Percentiles rank a stretch among this genome's conserved stretches.
Conservation (phyloP, 2,329 filamentous ascomycete genomes). For the Diaporthe sp. region DNA sequence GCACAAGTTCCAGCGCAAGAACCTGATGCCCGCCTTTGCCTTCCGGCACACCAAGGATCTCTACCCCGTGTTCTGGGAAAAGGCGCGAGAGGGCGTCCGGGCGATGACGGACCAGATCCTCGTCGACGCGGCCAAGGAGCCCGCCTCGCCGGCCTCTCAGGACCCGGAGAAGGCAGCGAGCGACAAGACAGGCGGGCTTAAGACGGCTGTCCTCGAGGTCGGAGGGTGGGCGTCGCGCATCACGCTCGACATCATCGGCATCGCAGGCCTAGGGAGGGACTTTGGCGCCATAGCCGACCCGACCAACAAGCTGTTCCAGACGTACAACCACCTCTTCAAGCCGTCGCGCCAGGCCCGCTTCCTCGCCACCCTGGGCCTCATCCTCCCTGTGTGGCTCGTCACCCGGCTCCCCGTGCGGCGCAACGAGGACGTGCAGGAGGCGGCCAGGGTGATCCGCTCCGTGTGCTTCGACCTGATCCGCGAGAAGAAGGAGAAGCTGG, state of each 20-base stretch:
- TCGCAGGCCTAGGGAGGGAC: conserved; percentile 77
- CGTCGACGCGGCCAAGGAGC: conserved; percentile 50
- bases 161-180: conserved; percentile 24
- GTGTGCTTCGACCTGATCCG: conserved; percentile 76
- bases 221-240: conserved; percentile 72
- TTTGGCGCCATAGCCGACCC: conserved; percentile 74
- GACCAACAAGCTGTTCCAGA: conserved; percentile 65
- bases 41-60: conserved; percentile 87
- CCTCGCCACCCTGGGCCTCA: conserved; percentile 66
- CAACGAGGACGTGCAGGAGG: conserved; percentile 72
- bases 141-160: conserved; percentile 38
- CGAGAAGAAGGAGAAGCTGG: conserved; percentile 70
- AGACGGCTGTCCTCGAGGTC: conserved; percentile 63
- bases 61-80: conserved; percentile 86
- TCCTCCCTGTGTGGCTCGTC: conserved; percentile 73
- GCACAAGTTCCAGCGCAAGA: conserved; percentile 84
- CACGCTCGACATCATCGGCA: conserved; percentile 80
- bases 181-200: conserved; percentile 39
- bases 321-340: conserved; percentile 66
- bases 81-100: conserved; percentile 74
- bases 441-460: conserved; percentile 68
- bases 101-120: conserved; percentile 66
- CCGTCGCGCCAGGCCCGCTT: conserved; percentile 62
- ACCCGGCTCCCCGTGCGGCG: conserved; percentile 73
- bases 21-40: conserved; percentile 84